Conservation (phyloP, 257 asterid genomes). For the Solanum chiquidenum region DNA sequence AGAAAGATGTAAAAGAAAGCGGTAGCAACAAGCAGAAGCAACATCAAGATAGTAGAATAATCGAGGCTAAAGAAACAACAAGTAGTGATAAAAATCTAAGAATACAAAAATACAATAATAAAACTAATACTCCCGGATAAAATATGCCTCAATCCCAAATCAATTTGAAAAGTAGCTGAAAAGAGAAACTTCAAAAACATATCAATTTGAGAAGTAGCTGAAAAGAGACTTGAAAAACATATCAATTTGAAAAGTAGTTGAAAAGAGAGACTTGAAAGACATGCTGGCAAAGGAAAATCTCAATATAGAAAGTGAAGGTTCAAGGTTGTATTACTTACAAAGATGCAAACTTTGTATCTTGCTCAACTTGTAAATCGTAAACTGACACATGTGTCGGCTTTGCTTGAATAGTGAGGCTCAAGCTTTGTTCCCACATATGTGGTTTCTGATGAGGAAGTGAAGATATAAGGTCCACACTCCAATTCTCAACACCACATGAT, state of each 20-base stretch:
- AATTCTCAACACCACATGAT: constrained; percentile 55
- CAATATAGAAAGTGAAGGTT: neutral
- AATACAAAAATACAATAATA: neutral
- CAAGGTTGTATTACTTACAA: constrained; percentile 35
- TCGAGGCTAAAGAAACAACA: neutral
- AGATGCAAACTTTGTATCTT: constrained; percentile 68
- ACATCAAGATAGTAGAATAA: neutral
- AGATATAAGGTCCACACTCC: constrained; percentile 91
- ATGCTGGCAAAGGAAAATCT: neutral
- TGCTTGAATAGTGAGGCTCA: constrained; percentile 49
- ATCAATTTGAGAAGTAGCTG: no score
- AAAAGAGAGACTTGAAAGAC: neutral
- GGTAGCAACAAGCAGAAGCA: neutral
- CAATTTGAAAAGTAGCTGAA: neutral
- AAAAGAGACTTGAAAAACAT: neutral
- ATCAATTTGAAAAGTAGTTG: neutral
- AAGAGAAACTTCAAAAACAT: neutral
- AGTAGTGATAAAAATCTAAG: neutral
- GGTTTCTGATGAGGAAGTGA: constrained; percentile 80
- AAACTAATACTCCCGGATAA: neutral
- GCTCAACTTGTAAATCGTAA: constrained; percentile 88
- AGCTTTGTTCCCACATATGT: constrained; percentile 83
- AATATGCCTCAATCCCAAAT: neutral
- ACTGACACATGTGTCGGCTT: constrained; percentile 82
- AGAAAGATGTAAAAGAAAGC: neutral